Conservation (phyloP, 2,329 filamentous ascomycete genomes). For the Calycina marina region DNA sequence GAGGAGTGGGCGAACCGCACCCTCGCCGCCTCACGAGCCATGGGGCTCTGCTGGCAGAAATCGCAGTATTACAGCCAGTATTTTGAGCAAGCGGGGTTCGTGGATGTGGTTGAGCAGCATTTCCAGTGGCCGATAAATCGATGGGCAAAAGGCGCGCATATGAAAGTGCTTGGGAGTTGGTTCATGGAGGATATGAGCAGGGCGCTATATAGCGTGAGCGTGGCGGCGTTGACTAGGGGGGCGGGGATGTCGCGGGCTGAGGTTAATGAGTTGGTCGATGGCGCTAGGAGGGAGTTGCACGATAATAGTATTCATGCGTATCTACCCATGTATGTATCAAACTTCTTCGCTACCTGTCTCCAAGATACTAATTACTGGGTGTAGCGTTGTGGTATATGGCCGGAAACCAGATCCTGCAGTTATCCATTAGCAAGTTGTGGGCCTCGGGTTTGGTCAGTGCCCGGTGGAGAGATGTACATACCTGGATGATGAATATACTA, state of each 20-base stretch:
- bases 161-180: conserved; percentile 14
- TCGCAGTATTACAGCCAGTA: conserved; percentile 7
- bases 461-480: no score
- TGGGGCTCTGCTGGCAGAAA: conserved; percentile 8
- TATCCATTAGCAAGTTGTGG: neutral
- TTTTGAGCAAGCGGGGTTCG: conserved; percentile 32
- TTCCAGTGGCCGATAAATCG: conserved; percentile 38
- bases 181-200: conserved; percentile 14
- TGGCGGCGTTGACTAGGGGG: conserved; percentile 25
- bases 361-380: neutral
- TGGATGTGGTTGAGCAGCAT: conserved; percentile 34
- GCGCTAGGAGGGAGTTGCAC: conserved; percentile 25
- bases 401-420: conserved; percentile 4
- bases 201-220: conserved; percentile 14
- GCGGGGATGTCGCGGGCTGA: conserved; percentile 25
- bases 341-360: neutral
- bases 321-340: conserved; percentile 14
- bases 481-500: no score
- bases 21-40: conserved; percentile 4
- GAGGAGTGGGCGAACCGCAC: conserved; percentile 9
- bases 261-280: conserved; percentile 25
- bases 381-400: conserved; percentile 8
- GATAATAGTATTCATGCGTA: conserved; percentile 26
- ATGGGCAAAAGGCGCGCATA: conserved; percentile 30
- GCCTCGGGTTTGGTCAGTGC: neutral